These are phyloP conservation scores for Umbelopsis sp. DNA, from an alignment of 192 early-diverging fungal genomes.

Conservation along the genomic window DNA sequence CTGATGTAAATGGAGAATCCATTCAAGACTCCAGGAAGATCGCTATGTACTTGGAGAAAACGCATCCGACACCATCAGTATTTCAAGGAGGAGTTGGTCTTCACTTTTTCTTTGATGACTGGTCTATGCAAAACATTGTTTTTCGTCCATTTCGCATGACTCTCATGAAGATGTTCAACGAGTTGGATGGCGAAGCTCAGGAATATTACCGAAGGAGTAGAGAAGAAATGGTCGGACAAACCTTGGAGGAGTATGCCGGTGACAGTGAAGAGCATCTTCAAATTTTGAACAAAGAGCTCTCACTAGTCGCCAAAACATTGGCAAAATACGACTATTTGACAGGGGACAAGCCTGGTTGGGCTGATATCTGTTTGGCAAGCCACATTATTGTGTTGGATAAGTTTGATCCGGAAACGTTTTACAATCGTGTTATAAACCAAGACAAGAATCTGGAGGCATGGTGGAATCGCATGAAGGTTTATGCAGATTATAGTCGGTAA, in stretches of 20 bases:
- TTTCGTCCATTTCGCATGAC: not conserved
- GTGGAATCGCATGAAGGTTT: conserved; percentile 37
- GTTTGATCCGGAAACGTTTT: conserved; percentile 38
- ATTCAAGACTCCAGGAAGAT: conserved; percentile 56
- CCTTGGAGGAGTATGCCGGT: conserved; percentile 36
- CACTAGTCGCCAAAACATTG: conserved; percentile 30
- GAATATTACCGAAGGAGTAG: conserved; percentile 42
- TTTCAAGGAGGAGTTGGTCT: conserved; percentile 37
- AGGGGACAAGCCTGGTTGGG: conserved; percentile 43
- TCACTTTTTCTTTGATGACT: conserved; percentile 45
- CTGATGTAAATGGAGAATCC: conserved; percentile 28
- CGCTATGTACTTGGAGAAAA: conserved; percentile 57
- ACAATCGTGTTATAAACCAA: conserved; percentile 35
- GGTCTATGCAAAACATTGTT: conserved; percentile 34
- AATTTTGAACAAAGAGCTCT: conserved; percentile 30
- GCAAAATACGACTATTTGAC: conserved; percentile 32
- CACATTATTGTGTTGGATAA: conserved; percentile 38
- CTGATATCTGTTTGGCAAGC: conserved; percentile 41
- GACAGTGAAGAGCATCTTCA: conserved; percentile 24
- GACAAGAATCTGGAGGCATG: conserved; percentile 32
- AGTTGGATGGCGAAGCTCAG: conserved; percentile 20
- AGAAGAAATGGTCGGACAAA: conserved; percentile 34
- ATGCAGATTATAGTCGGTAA: not conserved
- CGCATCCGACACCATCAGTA: conserved; percentile 48
- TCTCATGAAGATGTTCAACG: not conserved